Evolutionary conservation across 2,329 filamentous ascomycete genomes (phyloP).

Genomic region (Colletotrichum lini): DNA sequence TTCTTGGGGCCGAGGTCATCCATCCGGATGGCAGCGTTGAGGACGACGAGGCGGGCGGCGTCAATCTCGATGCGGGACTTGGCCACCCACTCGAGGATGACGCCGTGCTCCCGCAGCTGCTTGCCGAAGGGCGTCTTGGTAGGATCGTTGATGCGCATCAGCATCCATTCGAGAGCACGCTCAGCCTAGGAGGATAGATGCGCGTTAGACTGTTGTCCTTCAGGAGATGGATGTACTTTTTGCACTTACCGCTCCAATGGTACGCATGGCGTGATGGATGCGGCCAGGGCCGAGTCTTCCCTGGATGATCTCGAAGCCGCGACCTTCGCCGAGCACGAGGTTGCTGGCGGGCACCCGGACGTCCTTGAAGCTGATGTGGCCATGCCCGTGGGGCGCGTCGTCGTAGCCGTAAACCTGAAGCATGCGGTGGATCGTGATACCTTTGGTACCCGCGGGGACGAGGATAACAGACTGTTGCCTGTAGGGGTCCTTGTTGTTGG

Average conservation of each 20-base stretch:
- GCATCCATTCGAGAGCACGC: slow-evolving; percentile 92
- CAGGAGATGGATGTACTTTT: not conserved
- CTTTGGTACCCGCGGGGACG: slow-evolving; percentile 84
- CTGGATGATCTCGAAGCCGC: slow-evolving; percentile 98
- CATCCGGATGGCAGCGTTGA: slow-evolving; percentile 96
- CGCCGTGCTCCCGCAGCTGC: slow-evolving; percentile 87
- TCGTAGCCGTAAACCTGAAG: slow-evolving; percentile 95
- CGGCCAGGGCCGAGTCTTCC: slow-evolving; percentile 94
- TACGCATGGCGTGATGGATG: slow-evolving; percentile 98
- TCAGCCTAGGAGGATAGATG: slow-evolving; percentile 71
- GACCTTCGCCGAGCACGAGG: slow-evolving; percentile 92
- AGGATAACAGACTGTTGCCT: slow-evolving; percentile 94
- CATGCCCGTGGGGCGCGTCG: slow-evolving; percentile 98
- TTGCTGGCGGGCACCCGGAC: slow-evolving; percentile 88
- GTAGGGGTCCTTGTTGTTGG: slow-evolving; percentile 82
- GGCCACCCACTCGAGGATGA: slow-evolving; percentile 95
- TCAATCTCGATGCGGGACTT: slow-evolving; percentile 95
- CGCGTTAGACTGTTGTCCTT: slow-evolving; percentile 9
- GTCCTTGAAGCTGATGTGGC: slow-evolving; percentile 90
- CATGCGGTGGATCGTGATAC: slow-evolving; percentile 95
- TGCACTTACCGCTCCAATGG: slow-evolving; percentile 81
- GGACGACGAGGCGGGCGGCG: slow-evolving; percentile 87
- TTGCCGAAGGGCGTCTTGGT: slow-evolving; percentile 93
- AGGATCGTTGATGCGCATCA: slow-evolving; percentile 93
- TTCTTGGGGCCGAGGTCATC: slow-evolving; percentile 90